These are phyloP conservation scores for Pulveroboletus sp. DNA, from an alignment of 768 basidiomycete genomes.

Conservation along the genomic window DNA sequence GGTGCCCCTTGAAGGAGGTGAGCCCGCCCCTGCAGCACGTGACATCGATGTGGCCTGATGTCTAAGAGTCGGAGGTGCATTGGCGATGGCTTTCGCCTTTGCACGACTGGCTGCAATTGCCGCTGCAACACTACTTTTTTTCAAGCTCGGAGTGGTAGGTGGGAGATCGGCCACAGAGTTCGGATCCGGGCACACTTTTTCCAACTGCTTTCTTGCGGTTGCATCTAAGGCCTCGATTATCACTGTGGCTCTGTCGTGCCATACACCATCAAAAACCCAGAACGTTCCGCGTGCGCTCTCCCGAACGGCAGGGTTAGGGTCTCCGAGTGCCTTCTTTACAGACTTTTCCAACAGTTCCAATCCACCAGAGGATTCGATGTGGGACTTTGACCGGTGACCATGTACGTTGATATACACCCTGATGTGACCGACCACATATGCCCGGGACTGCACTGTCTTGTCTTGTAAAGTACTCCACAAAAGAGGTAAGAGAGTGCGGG, in stretches of 20 bases:
- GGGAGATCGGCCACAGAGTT: conserved; percentile 36
- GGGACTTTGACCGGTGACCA: conserved; percentile 52
- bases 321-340: conserved; percentile 67
- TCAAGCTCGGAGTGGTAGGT: conserved; percentile 52
- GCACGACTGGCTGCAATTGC: conserved; percentile 87
- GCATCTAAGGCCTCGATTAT: conserved; percentile 68
- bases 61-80: conserved; percentile 70
- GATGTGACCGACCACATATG: conserved; percentile 63
- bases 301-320: conserved; percentile 75
- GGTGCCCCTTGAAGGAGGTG: conserved; percentile 38
- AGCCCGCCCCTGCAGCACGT: conserved; percentile 44
- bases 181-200: conserved; percentile 75
- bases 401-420: conserved; percentile 73
- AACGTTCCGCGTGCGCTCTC: conserved; percentile 68
- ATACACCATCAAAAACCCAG: conserved; percentile 76
- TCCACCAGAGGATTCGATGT: conserved; percentile 66
- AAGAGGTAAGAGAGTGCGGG: conserved; percentile 63
- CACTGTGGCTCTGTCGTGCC: conserved; percentile 61
- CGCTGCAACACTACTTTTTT: conserved; percentile 81
- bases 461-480: conserved; percentile 69
- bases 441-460: conserved; percentile 73
- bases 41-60: conserved; percentile 78
- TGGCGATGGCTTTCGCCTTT: conserved; percentile 80
- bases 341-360: conserved; percentile 70
- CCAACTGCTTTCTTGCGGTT: conserved; percentile 71